These are phyloP conservation scores for Xylaria digitata DNA, from an alignment of 2,329 filamentous ascomycete species.

Conservation along the genomic window DNA sequence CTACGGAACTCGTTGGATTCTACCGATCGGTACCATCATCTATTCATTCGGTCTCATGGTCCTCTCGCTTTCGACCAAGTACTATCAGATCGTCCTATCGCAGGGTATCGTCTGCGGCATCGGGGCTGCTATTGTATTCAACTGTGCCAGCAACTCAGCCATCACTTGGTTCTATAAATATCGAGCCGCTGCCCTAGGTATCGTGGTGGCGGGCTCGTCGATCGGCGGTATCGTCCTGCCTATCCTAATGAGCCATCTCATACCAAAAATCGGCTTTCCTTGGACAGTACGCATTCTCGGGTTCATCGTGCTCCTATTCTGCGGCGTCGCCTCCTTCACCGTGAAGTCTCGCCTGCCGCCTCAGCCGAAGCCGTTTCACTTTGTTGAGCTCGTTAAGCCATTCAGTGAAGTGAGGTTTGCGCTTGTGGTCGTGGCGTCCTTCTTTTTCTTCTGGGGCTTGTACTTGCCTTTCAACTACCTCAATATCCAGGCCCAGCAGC, in stretches of 20 bases:
- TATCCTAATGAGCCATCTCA: constrained; percentile 65
- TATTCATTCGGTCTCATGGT: constrained; percentile 72
- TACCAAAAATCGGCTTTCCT: constrained; percentile 54
- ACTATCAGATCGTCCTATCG: constrained; percentile 56
- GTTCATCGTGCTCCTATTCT: constrained; percentile 53
- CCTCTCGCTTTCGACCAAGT: constrained; percentile 59
- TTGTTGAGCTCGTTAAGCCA: constrained; percentile 59
- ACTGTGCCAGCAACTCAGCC: constrained; percentile 37
- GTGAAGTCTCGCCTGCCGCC: constrained; percentile 53
- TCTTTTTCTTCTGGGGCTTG: constrained; percentile 39
- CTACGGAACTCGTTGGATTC: constrained; percentile 51
- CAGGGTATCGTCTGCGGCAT: constrained; percentile 52
- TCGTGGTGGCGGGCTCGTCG: constrained; percentile 58
- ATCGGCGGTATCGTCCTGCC: constrained; percentile 66
- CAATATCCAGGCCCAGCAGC: constrained; percentile 36
- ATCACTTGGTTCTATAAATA: constrained; percentile 36
- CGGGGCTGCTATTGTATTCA: constrained; percentile 44
- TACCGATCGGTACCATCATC: constrained; percentile 62
- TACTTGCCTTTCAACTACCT: constrained; percentile 39
- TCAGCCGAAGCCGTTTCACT: constrained; percentile 54
- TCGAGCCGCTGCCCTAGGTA: constrained; percentile 35
- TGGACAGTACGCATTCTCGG: constrained; percentile 55
- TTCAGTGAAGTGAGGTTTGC: constrained; percentile 54
- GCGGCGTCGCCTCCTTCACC: constrained; percentile 47
- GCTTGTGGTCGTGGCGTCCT: constrained; percentile 25